Base-by-base conservation (phyloP, 2,329 filamentous ascomycete species). In the Cladophialophora carrionii region DNA sequence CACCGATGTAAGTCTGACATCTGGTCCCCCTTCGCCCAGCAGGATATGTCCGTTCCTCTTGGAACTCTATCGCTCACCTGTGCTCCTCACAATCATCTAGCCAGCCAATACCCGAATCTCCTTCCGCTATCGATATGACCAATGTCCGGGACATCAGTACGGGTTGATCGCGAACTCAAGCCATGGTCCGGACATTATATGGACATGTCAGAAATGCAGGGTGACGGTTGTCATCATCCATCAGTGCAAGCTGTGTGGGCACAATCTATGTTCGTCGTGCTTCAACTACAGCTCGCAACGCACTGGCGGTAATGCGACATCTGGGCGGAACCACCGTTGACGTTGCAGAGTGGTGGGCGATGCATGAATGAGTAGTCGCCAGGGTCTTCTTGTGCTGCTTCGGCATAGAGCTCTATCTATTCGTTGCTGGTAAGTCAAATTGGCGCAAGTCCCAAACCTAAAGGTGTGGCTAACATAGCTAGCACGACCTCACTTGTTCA, bases 241-340 rank as follows among this genome's bases (percentile, higher is more conserved):
- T 22, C 43, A 63, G 31, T 63, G 61, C 32, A 10, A 34, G 24
- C n/a, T 37, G 8, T 63, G 61, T 31, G 61, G 61, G 34, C 51
- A 58, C 26, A 57, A 53, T 37, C 17, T 63, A 14, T 63, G 61
- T 26, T 22, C 56, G 29, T 41, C 41, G 31, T 63, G 61, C 56
- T 24, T n/a, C 26, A 22, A 32, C 7, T 59, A 63, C 49, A 63
- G 61, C 37, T 43, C n/a, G 14, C 32, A 65, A 26, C 37, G 61
- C 10, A 57, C 52, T 3, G 52, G 63, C 37, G 37, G 37, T n/a
- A 43, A n/a, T 6, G 37, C 37, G 37, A 43, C 17, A 4, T n/a
- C n/a, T 6, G 37, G 37, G 17, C 5, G n/a, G 14, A 43, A n/a
- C 17, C n/a, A 43, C 37, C 37, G 37, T 43, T 43, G 37, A 43